Conservation (phyloP, 345 rosid genomes). For the Aquilaria yunnanensis region DNA sequence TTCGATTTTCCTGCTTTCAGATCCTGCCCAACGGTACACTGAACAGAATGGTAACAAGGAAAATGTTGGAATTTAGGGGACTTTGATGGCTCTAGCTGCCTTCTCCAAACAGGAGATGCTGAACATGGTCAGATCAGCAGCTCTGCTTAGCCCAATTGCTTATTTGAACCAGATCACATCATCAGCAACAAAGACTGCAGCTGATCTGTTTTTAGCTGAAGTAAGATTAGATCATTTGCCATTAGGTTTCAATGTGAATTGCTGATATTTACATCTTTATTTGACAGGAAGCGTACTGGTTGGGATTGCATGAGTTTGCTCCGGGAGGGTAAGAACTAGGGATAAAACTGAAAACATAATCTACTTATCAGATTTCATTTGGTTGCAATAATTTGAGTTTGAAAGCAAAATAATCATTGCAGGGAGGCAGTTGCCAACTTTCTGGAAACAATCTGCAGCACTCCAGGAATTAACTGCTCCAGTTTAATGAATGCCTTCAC, state of each 20-base stretch:
- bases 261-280: not conserved
- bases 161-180: conserved; percentile 31
- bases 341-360: not conserved
- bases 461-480: too few relatives aligned
- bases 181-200: conserved; percentile 25
- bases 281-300: conserved; percentile 24
- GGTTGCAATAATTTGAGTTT: too few relatives aligned
- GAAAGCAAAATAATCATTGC: conserved; percentile 3
- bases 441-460: conserved; percentile 25
- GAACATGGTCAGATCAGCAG: conserved; percentile 36
- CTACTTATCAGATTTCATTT: too few relatives aligned
- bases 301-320: conserved; percentile 30
- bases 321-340: conserved; percentile 23
- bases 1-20: conserved; percentile 26
- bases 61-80: conserved; percentile 19
- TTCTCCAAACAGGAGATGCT: conserved; percentile 28
- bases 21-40: too few relatives aligned
- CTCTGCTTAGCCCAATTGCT: conserved; percentile 36
- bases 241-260: too few relatives aligned
- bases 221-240: not conserved
- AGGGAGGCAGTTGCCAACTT: conserved; percentile 25
- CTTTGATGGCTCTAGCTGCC: conserved; percentile 19
- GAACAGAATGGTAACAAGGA: too few relatives aligned
- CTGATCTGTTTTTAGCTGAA: not conserved
- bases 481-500: too few relatives aligned